Conservation (phyloP, 2,329 filamentous ascomycete species). For the Gnomoniopsis sp. region DNA sequence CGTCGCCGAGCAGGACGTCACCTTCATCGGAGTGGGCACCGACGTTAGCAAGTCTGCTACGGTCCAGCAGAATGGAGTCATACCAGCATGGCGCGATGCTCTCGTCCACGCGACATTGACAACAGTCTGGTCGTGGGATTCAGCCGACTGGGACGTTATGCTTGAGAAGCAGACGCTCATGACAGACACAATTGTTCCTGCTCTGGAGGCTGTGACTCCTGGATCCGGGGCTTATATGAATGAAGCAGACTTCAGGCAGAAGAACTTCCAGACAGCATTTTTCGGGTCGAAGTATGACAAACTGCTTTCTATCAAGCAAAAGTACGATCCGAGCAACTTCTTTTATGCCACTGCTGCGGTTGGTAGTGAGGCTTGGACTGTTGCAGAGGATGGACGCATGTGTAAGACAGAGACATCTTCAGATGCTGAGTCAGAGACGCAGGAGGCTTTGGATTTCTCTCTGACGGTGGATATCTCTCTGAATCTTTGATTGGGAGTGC, state of each 20-base stretch:
- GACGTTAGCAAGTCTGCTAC: conserved; percentile 14
- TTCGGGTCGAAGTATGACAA: conserved; percentile 29
- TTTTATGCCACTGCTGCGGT: conserved; percentile 36
- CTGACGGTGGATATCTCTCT: no score
- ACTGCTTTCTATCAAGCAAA: conserved; percentile 33
- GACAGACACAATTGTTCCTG: conserved; percentile 23
- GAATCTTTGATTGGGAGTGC: no score
- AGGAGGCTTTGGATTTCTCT: no score
- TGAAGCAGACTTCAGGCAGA: conserved; percentile 33
- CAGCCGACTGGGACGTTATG: conserved; percentile 27
- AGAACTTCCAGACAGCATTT: conserved; percentile 27
- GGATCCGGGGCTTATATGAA: conserved; percentile 31
- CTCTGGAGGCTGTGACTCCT: conserved; percentile 26
- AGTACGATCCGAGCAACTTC: conserved; percentile 33
- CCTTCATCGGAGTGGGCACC: conserved; percentile 30
- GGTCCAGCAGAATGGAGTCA: conserved; percentile 32
- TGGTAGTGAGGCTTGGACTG: conserved; percentile 35
- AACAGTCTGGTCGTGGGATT: conserved; percentile 31
- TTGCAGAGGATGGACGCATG: conserved; percentile 26
- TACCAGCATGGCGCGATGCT: conserved; percentile 36
- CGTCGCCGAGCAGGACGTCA: conserved; percentile 30
- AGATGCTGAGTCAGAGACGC: neutral
- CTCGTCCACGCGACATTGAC: conserved; percentile 30
- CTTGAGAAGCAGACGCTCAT: conserved; percentile 25
- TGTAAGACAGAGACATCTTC: conserved; percentile 16